phyloP scores from a whole-genome alignment of 2,329 filamentous ascomycete genomes.

The Atkinsonella texensis region DNA sequence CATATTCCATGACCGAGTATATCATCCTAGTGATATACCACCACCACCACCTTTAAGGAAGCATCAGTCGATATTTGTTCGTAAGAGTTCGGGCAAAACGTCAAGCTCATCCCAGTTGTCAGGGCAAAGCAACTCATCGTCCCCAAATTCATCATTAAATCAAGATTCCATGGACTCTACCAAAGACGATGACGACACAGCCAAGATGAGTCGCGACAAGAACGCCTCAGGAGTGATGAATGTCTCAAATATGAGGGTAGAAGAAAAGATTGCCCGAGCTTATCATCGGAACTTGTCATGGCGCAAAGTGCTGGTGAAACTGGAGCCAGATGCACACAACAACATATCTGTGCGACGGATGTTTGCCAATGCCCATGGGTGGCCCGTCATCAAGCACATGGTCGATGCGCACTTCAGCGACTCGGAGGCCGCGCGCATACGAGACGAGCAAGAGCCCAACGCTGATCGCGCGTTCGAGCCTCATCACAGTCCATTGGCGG shows the following conservation, averaged over 20 bases:
- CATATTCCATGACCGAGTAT: constrained; percentile 94
- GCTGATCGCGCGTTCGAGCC: constrained; percentile 56
- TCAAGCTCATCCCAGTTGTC: constrained; percentile 14
- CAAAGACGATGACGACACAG: constrained; percentile 41
- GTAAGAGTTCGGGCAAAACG: constrained; percentile 17
- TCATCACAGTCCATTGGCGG: constrained; percentile 40
- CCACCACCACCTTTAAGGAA: constrained; percentile 61
- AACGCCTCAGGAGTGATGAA: constrained; percentile 32
- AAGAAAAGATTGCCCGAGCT: constrained; percentile 93
- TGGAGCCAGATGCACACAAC: constrained; percentile 96
- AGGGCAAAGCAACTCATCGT: constrained; percentile 19
- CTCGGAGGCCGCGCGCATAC: constrained; percentile 44
- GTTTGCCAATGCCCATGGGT: constrained; percentile 95
- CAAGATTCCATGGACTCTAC: constrained; percentile 32
- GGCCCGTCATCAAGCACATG: constrained; percentile 91
- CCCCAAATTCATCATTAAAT: constrained; percentile 20
- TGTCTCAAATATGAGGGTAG: constrained; percentile 68
- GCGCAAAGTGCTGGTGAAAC: constrained; percentile 90
- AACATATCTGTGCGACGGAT: constrained; percentile 94
- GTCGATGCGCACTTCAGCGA: constrained; percentile 91
- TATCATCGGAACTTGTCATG: constrained; percentile 88
- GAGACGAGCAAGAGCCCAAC: constrained; percentile 55
- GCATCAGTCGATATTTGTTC: constrained; percentile 26
- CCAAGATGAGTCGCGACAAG: constrained; percentile 33
- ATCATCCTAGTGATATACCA: constrained; percentile 88